A percentile compares a stretch with the other conserved stretches of the same genome.
These are phyloP conservation scores for Cerioporus squamosus DNA, from an alignment of 1,284 basidiomycete species.

Conservation along the genomic window DNA sequence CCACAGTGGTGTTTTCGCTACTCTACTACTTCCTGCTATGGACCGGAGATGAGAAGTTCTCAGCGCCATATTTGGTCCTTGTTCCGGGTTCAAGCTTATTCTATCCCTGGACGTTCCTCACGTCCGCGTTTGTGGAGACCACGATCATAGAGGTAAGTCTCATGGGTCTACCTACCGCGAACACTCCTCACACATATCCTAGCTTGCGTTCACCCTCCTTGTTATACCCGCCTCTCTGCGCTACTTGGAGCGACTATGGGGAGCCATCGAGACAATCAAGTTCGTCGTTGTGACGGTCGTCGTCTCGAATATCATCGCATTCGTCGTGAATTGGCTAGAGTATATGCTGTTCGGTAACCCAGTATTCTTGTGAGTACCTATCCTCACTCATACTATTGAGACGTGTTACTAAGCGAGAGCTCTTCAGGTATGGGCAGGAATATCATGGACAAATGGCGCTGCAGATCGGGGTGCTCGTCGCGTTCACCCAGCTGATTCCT, in stretches of 20 bases:
- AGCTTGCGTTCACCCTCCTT: constrained; percentile 82
- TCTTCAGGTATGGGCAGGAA: constrained; percentile 77
- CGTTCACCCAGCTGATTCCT: constrained; percentile 96
- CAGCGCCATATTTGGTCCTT: constrained; percentile 80
- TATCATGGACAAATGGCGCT: constrained; percentile 94
- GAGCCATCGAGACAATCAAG: constrained; percentile 82
- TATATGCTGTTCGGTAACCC: constrained; percentile 68
- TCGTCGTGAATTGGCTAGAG: constrained; percentile 84
- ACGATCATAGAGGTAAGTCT: constrained; percentile 78
- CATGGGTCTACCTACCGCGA: constrained; percentile 2
- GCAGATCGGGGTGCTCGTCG: constrained; percentile 91
- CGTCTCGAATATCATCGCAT: constrained; percentile 87
- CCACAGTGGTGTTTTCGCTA: constrained; percentile 67
- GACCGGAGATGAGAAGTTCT: constrained; percentile 49
- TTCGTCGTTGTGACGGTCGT: constrained; percentile 84
- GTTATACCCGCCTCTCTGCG: constrained; percentile 83
- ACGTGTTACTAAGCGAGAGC: too few relatives aligned
- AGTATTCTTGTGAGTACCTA: constrained; percentile 71
- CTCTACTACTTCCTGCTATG: constrained; percentile 69
- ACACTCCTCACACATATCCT: constrained; percentile 14
- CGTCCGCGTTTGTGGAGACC: constrained; percentile 86
- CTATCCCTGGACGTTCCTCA: constrained; percentile 93
- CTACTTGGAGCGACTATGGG: constrained; percentile 95
- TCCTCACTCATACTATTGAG: too few relatives aligned
- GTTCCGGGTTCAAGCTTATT: constrained; percentile 85